Conservation (phyloP, 2,329 filamentous ascomycete genomes). For the Hypoxylon sp. region DNA sequence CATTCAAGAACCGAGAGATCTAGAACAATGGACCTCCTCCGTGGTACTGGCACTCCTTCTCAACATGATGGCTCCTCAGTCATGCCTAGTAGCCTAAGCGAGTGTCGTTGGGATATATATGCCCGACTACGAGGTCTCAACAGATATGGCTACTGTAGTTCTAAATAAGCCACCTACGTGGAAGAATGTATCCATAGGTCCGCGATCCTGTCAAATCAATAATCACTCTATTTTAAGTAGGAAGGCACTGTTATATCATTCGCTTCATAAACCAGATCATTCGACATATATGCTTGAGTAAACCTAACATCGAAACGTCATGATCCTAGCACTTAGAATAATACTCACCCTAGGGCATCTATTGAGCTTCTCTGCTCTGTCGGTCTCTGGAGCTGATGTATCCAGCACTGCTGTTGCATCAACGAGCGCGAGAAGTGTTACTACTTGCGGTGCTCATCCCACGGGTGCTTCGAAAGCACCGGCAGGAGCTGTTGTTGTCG, state of each 20-base stretch:
- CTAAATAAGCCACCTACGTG: not conserved
- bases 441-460: constrained; percentile 13
- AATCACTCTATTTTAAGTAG: constrained; percentile 4
- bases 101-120: not conserved
- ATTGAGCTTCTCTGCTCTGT: constrained; percentile 1
- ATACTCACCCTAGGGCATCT: constrained; percentile 1
- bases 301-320: constrained; percentile 1
- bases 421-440: not conserved
- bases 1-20: not conserved
- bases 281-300: not conserved
- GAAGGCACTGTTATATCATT: constrained; percentile 2
- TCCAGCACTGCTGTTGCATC: not conserved
- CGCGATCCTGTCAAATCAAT: not conserved
- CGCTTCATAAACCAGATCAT: not conserved
- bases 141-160: not conserved
- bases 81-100: not conserved
- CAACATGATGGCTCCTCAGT: not conserved
- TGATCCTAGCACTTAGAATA: constrained; percentile 10
- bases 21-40: not conserved
- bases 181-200: not conserved
- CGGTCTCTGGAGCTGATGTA: not conserved
- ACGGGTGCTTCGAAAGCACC: constrained; percentile 8
- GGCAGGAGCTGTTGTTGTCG: constrained; percentile 7
- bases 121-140: not conserved
- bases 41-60: not conserved